phyloP scores from a whole-genome alignment of 139 green algal genomes.

The Coelastrella sp. region DNA sequence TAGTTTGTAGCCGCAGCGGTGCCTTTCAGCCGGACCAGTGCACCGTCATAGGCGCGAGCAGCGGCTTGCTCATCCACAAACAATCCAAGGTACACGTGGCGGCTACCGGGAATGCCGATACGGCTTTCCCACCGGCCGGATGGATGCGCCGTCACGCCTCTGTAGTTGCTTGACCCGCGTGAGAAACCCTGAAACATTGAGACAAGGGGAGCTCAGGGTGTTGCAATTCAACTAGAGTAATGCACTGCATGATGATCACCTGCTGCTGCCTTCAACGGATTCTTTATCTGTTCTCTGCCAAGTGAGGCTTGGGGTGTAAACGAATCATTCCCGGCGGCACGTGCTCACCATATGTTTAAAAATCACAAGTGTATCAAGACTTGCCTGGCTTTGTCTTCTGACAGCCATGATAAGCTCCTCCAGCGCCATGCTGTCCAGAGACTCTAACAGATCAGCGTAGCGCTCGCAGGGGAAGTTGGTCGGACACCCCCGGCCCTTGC shows the following conservation, averaged over 20 bases:
- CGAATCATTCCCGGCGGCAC: too few species aligned
- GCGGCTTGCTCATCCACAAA: slow-evolving; percentile 62
- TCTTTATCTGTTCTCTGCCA: neutral
- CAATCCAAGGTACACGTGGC: slow-evolving; percentile 91
- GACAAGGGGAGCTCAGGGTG: too few species aligned
- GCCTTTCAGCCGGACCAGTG: slow-evolving; percentile 77
- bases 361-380: neutral
- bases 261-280: neutral
- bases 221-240: too few species aligned
- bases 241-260: too few species aligned
- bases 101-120: slow-evolving; percentile 85
- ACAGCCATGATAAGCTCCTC: slow-evolving; percentile 96
- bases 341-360: neutral
- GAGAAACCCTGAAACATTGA: slow-evolving; percentile 84
- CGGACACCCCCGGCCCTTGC: slow-evolving; percentile 11
- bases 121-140: slow-evolving; percentile 87
- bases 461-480: slow-evolving; percentile 40
- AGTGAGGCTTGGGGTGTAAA: too few species aligned
- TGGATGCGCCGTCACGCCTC: slow-evolving; percentile 90
- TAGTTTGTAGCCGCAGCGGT: slow-evolving; percentile 89
- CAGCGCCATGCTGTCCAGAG: slow-evolving; percentile 81
- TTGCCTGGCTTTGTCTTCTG: slow-evolving; percentile 74
- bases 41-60: slow-evolving; percentile 68
- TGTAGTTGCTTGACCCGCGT: slow-evolving; percentile 81
- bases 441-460: slow-evolving; percentile 82